These are phyloP conservation scores for Sporisorium graminicola DNA, from an alignment of 1,284 basidiomycete genomes.

Conservation along the genomic window DNA sequence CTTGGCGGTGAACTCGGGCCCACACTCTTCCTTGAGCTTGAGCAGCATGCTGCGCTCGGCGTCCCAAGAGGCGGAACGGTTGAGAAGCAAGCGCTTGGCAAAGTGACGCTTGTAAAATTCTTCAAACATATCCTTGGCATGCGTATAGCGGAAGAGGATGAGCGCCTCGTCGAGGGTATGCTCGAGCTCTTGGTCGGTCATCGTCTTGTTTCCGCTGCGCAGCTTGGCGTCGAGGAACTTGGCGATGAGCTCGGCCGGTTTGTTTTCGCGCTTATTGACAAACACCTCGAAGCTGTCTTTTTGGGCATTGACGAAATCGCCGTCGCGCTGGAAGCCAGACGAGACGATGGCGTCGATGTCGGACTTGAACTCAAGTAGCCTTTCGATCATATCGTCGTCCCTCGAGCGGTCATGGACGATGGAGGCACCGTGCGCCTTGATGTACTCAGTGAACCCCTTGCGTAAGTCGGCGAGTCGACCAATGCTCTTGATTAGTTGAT, in stretches of 20 bases:
- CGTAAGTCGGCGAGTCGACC: slow-evolving; percentile 42
- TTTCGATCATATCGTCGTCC: slow-evolving; percentile 64
- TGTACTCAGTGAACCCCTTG: slow-evolving; percentile 49
- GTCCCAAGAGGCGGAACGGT: slow-evolving; percentile 88
- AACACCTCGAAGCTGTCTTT: slow-evolving; percentile 83
- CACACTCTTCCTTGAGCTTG: slow-evolving; percentile 90
- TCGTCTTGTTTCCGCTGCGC: slow-evolving; percentile 83
- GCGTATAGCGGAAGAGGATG: slow-evolving; percentile 85
- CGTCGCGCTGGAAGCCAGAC: slow-evolving; percentile 52
- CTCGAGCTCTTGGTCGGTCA: slow-evolving; percentile 80
- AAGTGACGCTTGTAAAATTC: slow-evolving; percentile 92
- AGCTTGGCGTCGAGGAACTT: slow-evolving; percentile 88
- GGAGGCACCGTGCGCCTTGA: slow-evolving; percentile 43
- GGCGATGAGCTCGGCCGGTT: slow-evolving; percentile 94
- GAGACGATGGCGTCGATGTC: slow-evolving; percentile 51
- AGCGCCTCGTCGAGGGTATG: slow-evolving; percentile 81
- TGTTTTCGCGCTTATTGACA: slow-evolving; percentile 84
- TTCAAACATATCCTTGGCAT: slow-evolving; percentile 73
- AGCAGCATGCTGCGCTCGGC: slow-evolving; percentile 89
- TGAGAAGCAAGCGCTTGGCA: slow-evolving; percentile 87
- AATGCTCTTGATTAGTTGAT: slow-evolving; percentile 46
- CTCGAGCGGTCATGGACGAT: slow-evolving; percentile 58
- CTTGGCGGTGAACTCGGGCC: slow-evolving; percentile 84
- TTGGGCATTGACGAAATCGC: slow-evolving; percentile 70
- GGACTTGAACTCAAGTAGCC: slow-evolving; percentile 58